phyloP scores from a whole-genome alignment of 2,329 filamentous ascomycete species.

The Chalaropsis ovoidea region DNA sequence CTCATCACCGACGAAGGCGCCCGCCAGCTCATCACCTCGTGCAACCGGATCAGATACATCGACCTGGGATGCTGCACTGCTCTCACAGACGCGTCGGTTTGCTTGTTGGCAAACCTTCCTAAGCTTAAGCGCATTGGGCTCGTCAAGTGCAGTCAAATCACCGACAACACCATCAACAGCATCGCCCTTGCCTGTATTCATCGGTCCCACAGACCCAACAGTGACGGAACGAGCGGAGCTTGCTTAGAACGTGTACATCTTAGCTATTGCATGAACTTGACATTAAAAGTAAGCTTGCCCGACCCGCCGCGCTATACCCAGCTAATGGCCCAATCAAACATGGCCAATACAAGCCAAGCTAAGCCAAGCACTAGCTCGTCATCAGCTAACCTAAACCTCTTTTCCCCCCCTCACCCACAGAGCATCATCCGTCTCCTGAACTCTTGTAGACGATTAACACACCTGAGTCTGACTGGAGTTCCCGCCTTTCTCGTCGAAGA shows the following conservation, averaged over 20 bases:
- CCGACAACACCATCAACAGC: slow-evolving; percentile 64
- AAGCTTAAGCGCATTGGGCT: slow-evolving; percentile 91
- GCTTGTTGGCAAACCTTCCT: slow-evolving; percentile 70
- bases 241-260: slow-evolving; percentile 89
- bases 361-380: background rate
- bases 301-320: background rate
- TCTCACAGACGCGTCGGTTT: slow-evolving; percentile 79
- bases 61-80: slow-evolving; percentile 90
- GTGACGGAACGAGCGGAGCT: slow-evolving; percentile 27
- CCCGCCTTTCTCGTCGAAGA: slow-evolving; percentile 81
- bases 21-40: slow-evolving; percentile 68
- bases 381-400: background rate
- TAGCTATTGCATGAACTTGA: slow-evolving; percentile 84
- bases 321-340: background rate
- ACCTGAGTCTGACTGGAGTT: slow-evolving; percentile 88
- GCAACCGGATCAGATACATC: slow-evolving; percentile 93
- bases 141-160: slow-evolving; percentile 87
- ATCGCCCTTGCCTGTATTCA: slow-evolving; percentile 27
- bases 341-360: background rate
- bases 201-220: slow-evolving; percentile 27
- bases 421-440: slow-evolving; percentile 85
- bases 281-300: slow-evolving; percentile 55
- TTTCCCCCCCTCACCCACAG: slow-evolving; percentile 33
- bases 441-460: slow-evolving; percentile 82
- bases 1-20: slow-evolving; percentile 87